Evolutionary conservation across 306 rosid genomes (phyloP), one percentile per base, ranked within the genome.

Genomic region (Trifolium repens): DNA sequence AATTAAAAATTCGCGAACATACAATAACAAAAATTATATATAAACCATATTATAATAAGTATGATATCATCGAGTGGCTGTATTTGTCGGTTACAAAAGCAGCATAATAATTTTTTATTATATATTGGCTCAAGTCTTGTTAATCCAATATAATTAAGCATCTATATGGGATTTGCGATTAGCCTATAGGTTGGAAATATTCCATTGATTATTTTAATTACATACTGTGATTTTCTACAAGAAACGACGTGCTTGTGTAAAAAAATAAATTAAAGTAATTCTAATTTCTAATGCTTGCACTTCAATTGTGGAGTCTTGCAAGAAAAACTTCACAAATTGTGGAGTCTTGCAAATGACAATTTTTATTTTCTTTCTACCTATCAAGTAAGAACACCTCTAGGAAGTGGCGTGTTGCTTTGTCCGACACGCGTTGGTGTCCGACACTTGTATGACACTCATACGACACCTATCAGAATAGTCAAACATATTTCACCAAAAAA

Each of bases 81-180:
- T 57, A 35, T 80, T 73, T 80, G 78, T 72, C 63, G 74, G 78
- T 57, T 57, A 5, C 47, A 19, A 55, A 66, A 6, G 27, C 68
- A 46, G 58, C 57, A 49, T 22, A 54, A 53, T 53, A 62, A 50
- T 78, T 67, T 47, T 49, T 27, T 37, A 65, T 30, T 58, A 74
- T 57, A 8, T 39, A 71, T 62, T 62, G 40, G 8, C 72, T 75
- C 26, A 74, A 37, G 40, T 79, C 75, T 40, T 69, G 47, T 53
- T 64, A 54, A 32, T 55, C 53, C 47, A n/a, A 15, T 70, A 60
- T 60, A 46, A 55, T 65, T 59, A 63, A 65, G 47, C 24, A 66
- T 14, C 50, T 26, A 46, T 39, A 42, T 71, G 59, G 34, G 34
- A 30, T 30, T 30, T 30, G 34, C 34, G 37, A 57, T 71, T 65